Evolutionary conservation across 805 yeast species (phyloP), one percentile per base, ranked within the genome.

Genomic region (Cyberlindnera euphorbiae): DNA sequence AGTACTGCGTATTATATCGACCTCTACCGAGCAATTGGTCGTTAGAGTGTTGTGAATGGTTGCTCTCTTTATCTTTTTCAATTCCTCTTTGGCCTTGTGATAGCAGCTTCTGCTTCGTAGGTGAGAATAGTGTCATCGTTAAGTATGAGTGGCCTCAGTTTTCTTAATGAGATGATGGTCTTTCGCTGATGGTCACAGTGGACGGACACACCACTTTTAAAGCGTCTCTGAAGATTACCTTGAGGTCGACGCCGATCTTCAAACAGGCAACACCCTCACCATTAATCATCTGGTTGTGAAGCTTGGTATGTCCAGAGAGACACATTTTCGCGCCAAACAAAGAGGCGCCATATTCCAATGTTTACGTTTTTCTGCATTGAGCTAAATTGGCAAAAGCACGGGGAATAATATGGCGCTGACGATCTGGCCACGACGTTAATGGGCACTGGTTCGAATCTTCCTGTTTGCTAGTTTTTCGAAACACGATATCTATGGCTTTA

Each of bases 81-180:
- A n/a, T n/a, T n/a, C n/a, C n/a, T n/a, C n/a, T n/a, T n/a, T n/a
- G n/a, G n/a, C n/a, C n/a, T n/a, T n/a, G n/a, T 8, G 56, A 55
- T 8, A 49, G 38, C 18, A 48, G 16, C 14, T 51, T 45, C 39
- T 47, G 49, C 35, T 42, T 49, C 1, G 46, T 26, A 1, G 50
- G 33, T 1, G 50, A 39, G 17, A 30, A 6, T 12, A 35, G 13
- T 15, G 15, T 11, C 28, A 26, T 25, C 13, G 7, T 26, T 19
- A 17, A 15, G 11, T 22, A 5, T 21, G 7, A 17, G 7, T 27
- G 18, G 26, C 9, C 13, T 24, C 13, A 9, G 26, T 9, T 12
- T 9, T 9, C 9, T 12, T 9, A 7, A 24, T 8, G 26, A 24
- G 26, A 24, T 24, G 26, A 24, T n/a, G 23, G 23, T 21, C 11